Conservation (phyloP, 2,329 filamentous ascomycete genomes). For the Colletotrichum gloeosporioides region DNA sequence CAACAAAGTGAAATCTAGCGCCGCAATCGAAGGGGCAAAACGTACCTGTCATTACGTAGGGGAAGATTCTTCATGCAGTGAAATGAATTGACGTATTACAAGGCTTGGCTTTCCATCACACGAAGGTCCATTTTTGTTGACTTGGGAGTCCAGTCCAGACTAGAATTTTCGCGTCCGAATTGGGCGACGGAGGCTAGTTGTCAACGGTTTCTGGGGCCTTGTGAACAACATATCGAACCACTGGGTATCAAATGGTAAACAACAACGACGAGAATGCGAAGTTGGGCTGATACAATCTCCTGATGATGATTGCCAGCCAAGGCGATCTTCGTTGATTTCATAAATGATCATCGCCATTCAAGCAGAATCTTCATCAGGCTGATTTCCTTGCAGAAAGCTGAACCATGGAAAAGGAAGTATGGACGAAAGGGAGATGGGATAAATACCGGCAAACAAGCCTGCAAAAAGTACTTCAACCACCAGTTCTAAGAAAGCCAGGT, state of each 20-base stretch:
- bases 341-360: neutral
- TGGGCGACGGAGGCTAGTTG: neutral
- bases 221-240: neutral
- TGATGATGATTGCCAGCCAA: neutral
- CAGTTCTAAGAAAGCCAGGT: neutral
- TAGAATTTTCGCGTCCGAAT: neutral
- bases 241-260: neutral
- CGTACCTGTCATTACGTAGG: too few species aligned
- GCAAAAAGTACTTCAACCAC: neutral
- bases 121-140: neutral
- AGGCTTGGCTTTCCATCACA: neutral
- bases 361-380: neutral
- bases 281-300: neutral
- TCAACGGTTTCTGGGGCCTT: neutral
- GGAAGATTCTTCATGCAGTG: too few species aligned
- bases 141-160: rapidly evolving
- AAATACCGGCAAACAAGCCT: rapidly evolving
- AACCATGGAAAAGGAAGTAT: neutral
- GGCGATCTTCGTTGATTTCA: neutral
- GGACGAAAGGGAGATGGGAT: neutral
- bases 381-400: neutral
- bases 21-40: neutral
- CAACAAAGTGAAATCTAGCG: neutral
- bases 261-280: neutral
- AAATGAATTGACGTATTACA: too few species aligned